Evolutionary conservation across 768 basidiomycete genomes (phyloP), one percentile per base, ranked within the genome.

Genomic region (Mycena metata): DNA sequence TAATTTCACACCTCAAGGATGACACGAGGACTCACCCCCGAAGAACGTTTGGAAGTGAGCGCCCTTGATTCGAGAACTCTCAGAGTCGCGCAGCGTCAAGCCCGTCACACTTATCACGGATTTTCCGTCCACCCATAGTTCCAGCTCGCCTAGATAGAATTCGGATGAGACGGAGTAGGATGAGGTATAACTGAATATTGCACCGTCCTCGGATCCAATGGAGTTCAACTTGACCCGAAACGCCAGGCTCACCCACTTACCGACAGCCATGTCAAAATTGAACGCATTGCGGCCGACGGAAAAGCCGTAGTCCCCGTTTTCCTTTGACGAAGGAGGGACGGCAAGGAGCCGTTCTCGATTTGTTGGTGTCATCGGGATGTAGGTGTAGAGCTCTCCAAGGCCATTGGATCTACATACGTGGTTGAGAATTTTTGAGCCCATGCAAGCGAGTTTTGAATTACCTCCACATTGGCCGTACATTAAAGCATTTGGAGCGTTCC

Each of bases 11-110:
- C 16, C 10, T 35, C 5, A 15, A 13, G 35, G n/a, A 52, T 41
- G 19, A 21, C 17, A 4, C 5, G 7, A 50, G 39, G 54, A 73
- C 81, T 60, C 71, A 88, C 90, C 91, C 49, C 91, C 92, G 69
- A 94, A 94, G 81, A 93, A 94, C 0, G 92, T 93, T 77, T 92
- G 88, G 57, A 91, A 87, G 75, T 91, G 91, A 76, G 90, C 86
- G 10, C 92, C 92, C 63, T 88, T 88, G 60, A 94, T 86, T 59
- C 78, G 82, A 1, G 83, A 82, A 2, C 80, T 82, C 9, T 71
- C 75, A n/a, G 78, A 74, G 5, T 78, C 73, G 13, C 89, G 83
- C 6, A 93, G 74, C 5, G 80, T 76, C 1, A 95, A 76, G 0
- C 86, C 86, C 1, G 75, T 73, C 2, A 85, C 80, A n/a, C 70